phyloP scores from a whole-genome alignment of 345 rosid genomes.

The Turritis glabra region DNA sequence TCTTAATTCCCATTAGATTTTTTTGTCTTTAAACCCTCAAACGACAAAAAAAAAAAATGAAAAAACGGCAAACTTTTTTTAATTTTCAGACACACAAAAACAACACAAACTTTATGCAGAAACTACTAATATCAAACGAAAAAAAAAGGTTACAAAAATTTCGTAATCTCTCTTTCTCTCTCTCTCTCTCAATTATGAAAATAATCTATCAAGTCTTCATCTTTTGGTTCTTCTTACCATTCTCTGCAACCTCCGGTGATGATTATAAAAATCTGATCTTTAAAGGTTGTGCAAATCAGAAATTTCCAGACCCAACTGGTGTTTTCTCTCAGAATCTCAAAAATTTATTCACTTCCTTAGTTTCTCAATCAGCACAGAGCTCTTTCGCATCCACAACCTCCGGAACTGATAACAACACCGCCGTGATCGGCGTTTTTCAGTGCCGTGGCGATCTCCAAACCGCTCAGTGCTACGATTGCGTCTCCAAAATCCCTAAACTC shows the following conservation, averaged over 20 bases:
- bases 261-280: slow-evolving; percentile 57
- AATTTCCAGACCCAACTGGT: slow-evolving; percentile 62
- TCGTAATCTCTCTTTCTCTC: slow-evolving; percentile 32
- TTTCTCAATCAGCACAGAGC: slow-evolving; percentile 60
- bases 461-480: slow-evolving; percentile 58
- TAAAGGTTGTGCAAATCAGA: slow-evolving; percentile 77
- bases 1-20: background rate
- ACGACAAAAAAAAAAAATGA: background rate
- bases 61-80: slow-evolving; percentile 1
- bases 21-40: slow-evolving; percentile 20
- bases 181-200: slow-evolving; percentile 33
- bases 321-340: slow-evolving; percentile 62
- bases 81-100: background rate
- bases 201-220: background rate
- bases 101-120: slow-evolving; percentile 27
- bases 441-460: slow-evolving; percentile 84
- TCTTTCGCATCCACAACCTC: slow-evolving; percentile 49
- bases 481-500: slow-evolving; percentile 51
- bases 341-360: slow-evolving; percentile 50
- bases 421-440: slow-evolving; percentile 69
- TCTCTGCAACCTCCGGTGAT: slow-evolving; percentile 38
- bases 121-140: slow-evolving; percentile 6
- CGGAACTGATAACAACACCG: slow-evolving; percentile 54
- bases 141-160: background rate
- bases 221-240: slow-evolving; percentile 19